Conservation (phyloP, 495 filamentous ascomycete species). For the Penicillium samsonianum region DNA sequence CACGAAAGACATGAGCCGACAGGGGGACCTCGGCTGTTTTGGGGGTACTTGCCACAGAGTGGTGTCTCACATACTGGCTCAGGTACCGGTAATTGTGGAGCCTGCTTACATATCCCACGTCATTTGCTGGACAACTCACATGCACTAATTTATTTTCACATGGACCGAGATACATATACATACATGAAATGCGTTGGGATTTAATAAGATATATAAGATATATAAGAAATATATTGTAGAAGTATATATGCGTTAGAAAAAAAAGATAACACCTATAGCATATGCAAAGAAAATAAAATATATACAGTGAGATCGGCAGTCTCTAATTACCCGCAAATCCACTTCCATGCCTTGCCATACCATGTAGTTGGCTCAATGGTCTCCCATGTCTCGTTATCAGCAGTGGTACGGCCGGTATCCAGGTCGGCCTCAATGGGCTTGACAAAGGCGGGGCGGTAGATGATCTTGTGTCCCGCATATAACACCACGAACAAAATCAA, state of each 20-base stretch:
- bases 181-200: background rate
- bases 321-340: slow-evolving; percentile 20
- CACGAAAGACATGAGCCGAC: slow-evolving; percentile 10
- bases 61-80: background rate
- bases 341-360: slow-evolving; percentile 34
- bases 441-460: slow-evolving; percentile 46
- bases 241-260: background rate
- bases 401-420: slow-evolving; percentile 42
- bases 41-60: slow-evolving; percentile 5
- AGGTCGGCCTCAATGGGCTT: slow-evolving; percentile 49
- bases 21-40: slow-evolving; percentile 14
- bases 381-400: slow-evolving; percentile 50
- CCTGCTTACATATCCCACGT: slow-evolving; percentile 14
- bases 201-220: no score
- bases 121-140: slow-evolving; percentile 19
- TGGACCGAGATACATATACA: slow-evolving; percentile 5
- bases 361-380: slow-evolving; percentile 45
- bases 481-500: slow-evolving; percentile 62
- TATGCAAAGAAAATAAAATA: slow-evolving; percentile 7
- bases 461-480: slow-evolving; percentile 59
- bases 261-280: background rate
- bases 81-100: slow-evolving; percentile 18
- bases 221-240: background rate
- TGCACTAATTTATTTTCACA: slow-evolving; percentile 17
- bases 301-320: slow-evolving; percentile 1